Evolutionary conservation across 306 rosid species (phyloP), one percentile per base, ranked within the genome.

Genomic region (Prunus salicina): DNA sequence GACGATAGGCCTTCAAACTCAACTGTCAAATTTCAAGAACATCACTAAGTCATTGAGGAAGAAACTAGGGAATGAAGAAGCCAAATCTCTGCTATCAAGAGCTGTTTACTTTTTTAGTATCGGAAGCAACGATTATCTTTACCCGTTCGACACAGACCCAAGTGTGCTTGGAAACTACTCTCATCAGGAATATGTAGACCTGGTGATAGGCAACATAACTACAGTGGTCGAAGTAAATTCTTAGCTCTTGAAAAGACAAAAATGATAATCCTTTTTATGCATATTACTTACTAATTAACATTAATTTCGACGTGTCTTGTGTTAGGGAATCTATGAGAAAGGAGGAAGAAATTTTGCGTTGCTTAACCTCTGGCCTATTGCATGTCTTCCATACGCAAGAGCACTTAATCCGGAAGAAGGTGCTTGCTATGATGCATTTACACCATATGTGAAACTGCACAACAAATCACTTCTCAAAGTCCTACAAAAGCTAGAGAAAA

Each of bases 311-410:
- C 34, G 34, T 14, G 19, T 34, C 41, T 34, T 34, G 41, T 19
- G 24, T 43, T 15, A 81, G 83, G 82, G 74, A 74, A 69, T 80
- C 62, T 50, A 74, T 58, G 28, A 64, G n/a, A n/a, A 28, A 12
- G 85, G 85, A 38, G 85, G 83, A 19, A 77, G 87, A 64, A 84
- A 81, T 69, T 77, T 84, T 74, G 82, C 47, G 8, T 58, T 74
- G 15, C 18, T 56, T 25, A 78, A 41, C 41, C 2, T 57, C 14
- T 30, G 57, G 63, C 53, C 81, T 20, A 11, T 83, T 2, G 79
- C 66, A 7, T 64, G 82, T 20, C 34, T 63, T 12, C 80, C 82
- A 0, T n/a, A 0, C 8, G 12, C 24, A 18, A 74, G 69, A 55
- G 43, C 53, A 46, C n/a, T 56, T 28, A 69, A 18, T 9, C 27